Evolutionary conservation across 2,329 filamentous ascomycete species (phyloP), one percentile per base, ranked within the genome.

Genomic region (Tolypocladium inflatum): DNA sequence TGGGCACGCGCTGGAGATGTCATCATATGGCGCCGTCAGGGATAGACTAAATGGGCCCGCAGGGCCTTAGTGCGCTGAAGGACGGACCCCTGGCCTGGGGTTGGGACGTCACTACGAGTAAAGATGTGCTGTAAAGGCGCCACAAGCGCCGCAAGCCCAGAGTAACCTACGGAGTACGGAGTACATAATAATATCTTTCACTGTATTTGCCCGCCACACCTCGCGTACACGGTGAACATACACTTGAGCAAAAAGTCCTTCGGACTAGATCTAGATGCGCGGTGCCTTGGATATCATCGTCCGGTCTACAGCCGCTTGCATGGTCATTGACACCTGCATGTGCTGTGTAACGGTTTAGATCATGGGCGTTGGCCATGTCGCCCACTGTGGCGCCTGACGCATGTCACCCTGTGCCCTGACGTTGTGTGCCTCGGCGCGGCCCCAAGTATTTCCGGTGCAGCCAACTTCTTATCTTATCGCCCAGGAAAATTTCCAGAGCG

Each of bases 381-480:
- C 26, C 45, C 45, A 19, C 23, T 13, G 21, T 55, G 23, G 41
- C 38, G 54, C 26, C 30, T 33, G 55, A 38, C 30, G 26, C 55
- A 26, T 48, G 41, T 50, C 42, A 37, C n/a, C 3, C 23, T 30
- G 30, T 11, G 38, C 53, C 11, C 17, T 55, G 48, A 9, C 48
- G 30, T 52, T 30, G 30, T 1, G 30, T 11, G 48, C 48, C 17
- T 51, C 30, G 48, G 48, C 48, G n/a, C 37, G 48, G 50, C 17
- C n/a, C 55, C 42, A 56, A 53, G 51, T 56, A 41, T 30, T 19
- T 35, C n/a, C 48, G 42, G 9, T 4, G 6, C 51, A 54, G 21
- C 30, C 56, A 45, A 51, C 50, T 50, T 52, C 55, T 63, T 64
- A 64, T 64, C 63, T 64, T 64, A 64, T 64, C 63, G 42, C 43